Evolutionary conservation across 2,329 filamentous ascomycete genomes (phyloP).

Genomic region (Elsinoe ampelina): DNA sequence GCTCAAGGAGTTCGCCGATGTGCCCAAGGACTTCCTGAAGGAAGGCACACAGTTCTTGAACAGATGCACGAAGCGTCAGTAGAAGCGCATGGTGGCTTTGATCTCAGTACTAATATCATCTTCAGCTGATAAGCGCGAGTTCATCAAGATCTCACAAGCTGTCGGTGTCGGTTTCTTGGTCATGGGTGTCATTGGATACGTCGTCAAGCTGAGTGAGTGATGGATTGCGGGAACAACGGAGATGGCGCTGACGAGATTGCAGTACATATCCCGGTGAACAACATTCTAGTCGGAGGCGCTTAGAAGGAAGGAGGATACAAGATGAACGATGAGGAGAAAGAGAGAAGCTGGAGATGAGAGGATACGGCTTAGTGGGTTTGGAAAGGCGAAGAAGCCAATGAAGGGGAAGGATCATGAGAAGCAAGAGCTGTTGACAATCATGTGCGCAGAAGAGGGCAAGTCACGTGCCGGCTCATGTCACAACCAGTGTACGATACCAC

Average conservation of each 20-base stretch:
- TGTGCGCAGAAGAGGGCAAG: neutral
- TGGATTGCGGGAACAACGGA: neutral
- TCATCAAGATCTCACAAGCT: slow-evolving; percentile 53
- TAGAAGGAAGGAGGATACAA: slow-evolving; percentile 30
- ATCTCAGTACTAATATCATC: neutral
- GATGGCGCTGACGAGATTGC: neutral
- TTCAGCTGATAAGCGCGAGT: slow-evolving; percentile 49
- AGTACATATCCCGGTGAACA: slow-evolving; percentile 64
- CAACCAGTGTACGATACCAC: neutral
- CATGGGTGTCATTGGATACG: slow-evolving; percentile 61
- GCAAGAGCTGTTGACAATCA: too few species aligned
- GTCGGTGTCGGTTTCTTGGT: slow-evolving; percentile 61
- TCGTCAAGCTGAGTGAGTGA: slow-evolving; percentile 57
- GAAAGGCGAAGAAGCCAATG: neutral
- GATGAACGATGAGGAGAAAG: neutral
- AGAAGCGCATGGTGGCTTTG: neutral
- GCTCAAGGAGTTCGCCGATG: slow-evolving; percentile 60
- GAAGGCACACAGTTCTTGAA: slow-evolving; percentile 43
- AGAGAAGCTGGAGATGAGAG: neutral
- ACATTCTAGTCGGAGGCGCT: slow-evolving; percentile 58
- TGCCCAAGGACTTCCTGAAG: slow-evolving; percentile 55
- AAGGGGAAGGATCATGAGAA: neutral
- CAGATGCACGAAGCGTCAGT: slow-evolving; percentile 40
- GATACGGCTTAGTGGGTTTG: neutral
- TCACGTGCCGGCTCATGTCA: neutral